phyloP scores from a whole-genome alignment of 2,329 filamentous ascomycete species.

The Fusarium begoniae region DNA sequence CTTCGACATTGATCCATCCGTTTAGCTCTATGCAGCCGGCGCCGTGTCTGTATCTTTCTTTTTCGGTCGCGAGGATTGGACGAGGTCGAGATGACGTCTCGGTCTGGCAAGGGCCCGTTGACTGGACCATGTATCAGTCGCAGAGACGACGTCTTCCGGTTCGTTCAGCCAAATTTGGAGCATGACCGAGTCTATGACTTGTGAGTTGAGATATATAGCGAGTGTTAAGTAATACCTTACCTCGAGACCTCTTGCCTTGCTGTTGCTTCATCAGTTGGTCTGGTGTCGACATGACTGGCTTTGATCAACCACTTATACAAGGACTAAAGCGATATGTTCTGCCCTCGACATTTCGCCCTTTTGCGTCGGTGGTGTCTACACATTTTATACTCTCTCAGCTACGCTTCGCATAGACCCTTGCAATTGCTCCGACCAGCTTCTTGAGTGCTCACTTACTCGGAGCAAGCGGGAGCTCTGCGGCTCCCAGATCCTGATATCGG shows the following conservation, averaged over 20 bases:
- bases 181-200: not conserved
- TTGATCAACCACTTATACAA: not conserved
- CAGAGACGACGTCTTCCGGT: not conserved
- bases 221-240: fast-evolving
- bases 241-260: not conserved
- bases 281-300: not conserved
- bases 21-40: not conserved
- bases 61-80: fast-evolving
- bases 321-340: no score
- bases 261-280: not conserved
- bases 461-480: no score
- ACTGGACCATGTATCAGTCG: not conserved
- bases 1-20: no score
- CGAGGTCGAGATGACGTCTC: not conserved
- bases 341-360: no score
- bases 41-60: not conserved
- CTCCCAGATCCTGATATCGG: no score
- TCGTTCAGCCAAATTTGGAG: conserved; percentile 1
- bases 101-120: not conserved
- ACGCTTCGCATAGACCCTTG: no score
- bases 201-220: fast-evolving
- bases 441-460: not conserved
- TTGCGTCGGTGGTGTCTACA: no score
- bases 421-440: not conserved
- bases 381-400: no score